phyloP scores from a whole-genome alignment of 495 filamentous ascomycete species.

The Tuber melanosporum region DNA sequence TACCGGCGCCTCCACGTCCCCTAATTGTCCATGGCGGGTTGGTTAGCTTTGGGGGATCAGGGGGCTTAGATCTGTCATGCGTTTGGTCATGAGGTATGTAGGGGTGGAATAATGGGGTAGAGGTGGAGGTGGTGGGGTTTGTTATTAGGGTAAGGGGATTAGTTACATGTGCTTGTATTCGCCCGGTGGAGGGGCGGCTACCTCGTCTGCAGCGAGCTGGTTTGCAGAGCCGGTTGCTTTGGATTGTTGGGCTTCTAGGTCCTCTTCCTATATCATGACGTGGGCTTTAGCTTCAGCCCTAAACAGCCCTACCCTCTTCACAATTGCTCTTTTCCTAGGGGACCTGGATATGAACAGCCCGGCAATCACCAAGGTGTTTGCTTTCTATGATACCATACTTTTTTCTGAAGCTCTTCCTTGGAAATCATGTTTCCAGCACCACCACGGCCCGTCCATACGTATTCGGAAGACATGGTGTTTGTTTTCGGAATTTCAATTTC shows the following conservation, averaged over 20 bases:
- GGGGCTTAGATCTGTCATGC: conserved; percentile 6
- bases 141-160: background rate
- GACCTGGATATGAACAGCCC: background rate
- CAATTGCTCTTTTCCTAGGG: background rate
- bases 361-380: background rate
- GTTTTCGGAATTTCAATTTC: conserved; percentile 7
- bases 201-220: conserved; percentile 21
- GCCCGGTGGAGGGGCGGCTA: conserved; percentile 19
- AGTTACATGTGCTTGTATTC: conserved; percentile 41
- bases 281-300: conserved; percentile 18
- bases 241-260: conserved; percentile 38
- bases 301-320: background rate
- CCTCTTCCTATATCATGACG: conserved; percentile 26
- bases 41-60: conserved; percentile 14
- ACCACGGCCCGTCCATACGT: conserved; percentile 39
- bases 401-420: conserved; percentile 35
- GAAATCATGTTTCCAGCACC: conserved; percentile 40
- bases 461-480: conserved; percentile 27
- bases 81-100: background rate
- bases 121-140: background rate
- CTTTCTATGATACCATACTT: conserved; percentile 23
- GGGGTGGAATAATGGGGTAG: background rate
- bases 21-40: conserved; percentile 18
- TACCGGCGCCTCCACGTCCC: conserved; percentile 40
- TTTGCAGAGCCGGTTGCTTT: conserved; percentile 17